phyloP scores from a whole-genome alignment of 2,329 filamentous ascomycete species.

The Alternaria metachromatica region DNA sequence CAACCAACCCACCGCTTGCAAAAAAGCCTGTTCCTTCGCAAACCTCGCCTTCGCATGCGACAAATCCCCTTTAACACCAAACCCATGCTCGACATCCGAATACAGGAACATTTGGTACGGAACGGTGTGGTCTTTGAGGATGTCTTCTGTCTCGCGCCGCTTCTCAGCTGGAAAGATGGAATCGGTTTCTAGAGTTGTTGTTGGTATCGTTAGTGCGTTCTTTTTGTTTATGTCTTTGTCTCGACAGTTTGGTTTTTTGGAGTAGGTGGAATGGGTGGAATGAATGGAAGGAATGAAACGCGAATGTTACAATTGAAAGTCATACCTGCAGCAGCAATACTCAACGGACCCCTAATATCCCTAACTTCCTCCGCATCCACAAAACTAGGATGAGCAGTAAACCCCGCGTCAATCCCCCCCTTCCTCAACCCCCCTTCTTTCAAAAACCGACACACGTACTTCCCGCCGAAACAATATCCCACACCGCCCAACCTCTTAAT shows the following conservation, averaged over 20 bases:
- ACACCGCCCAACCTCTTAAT: conserved; percentile 67
- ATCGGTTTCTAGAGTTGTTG: conserved; percentile 60
- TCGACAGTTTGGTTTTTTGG: not conserved
- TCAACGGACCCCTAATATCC: conserved; percentile 63
- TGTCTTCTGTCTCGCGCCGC: conserved; percentile 64
- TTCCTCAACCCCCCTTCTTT: conserved; percentile 59
- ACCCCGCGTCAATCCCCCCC: conserved; percentile 64
- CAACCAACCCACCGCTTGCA: conserved; percentile 81
- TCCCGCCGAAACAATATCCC: conserved; percentile 77
- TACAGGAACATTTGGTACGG: conserved; percentile 81
- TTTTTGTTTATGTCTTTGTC: not conserved
- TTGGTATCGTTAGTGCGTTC: not conserved
- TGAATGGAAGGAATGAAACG: not conserved
- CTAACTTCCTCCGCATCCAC: conserved; percentile 67
- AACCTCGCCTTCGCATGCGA: conserved; percentile 65
- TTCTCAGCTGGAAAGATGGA: conserved; percentile 63
- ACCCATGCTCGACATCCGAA: conserved; percentile 75
- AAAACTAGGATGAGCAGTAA: conserved; percentile 78
- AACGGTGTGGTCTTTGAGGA: conserved; percentile 60
- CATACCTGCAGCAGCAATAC: conserved; percentile 67
- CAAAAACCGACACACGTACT: conserved; percentile 67
- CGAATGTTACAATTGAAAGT: not conserved
- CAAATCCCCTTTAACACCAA: conserved; percentile 72
- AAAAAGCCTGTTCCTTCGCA: conserved; percentile 81
- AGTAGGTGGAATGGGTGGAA: not conserved